These are phyloP conservation scores for Arctium lappa DNA, from an alignment of 129 eudicot species.

Conservation along the genomic window DNA sequence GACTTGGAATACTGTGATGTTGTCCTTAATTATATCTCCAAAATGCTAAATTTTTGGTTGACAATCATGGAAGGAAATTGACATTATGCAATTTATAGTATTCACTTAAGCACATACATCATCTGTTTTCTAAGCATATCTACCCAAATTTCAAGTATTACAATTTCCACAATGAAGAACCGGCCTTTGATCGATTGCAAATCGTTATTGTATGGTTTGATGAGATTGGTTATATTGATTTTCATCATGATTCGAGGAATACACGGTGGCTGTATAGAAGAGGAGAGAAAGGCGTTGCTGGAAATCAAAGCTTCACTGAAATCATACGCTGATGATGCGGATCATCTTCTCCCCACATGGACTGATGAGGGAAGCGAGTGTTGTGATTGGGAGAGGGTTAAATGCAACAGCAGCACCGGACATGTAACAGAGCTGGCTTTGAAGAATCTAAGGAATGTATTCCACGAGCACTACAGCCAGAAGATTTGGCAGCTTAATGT, in stretches of 20 bases:
- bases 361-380: background rate
- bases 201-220: background rate
- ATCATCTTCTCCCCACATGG: slow-evolving; percentile 18
- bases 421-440: background rate
- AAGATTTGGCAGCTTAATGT: background rate
- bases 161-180: background rate
- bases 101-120: too few relatives aligned
- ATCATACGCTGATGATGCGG: background rate
- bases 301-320: slow-evolving; percentile 10
- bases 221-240: background rate
- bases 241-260: background rate
- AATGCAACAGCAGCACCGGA: slow-evolving; percentile 6
- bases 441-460: background rate
- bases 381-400: slow-evolving; percentile 24
- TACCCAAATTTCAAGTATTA: background rate
- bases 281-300: slow-evolving; percentile 4
- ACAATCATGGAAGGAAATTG: too few relatives aligned
- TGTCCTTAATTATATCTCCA: too few relatives aligned
- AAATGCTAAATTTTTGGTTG: too few relatives aligned
- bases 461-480: background rate
- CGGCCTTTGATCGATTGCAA: background rate
- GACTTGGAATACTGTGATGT: too few relatives aligned
- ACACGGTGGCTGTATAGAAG: background rate
- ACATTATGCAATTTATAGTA: too few relatives aligned
- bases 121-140: background rate